phyloP scores from a whole-genome alignment of 495 filamentous ascomycete species.

The Cercophora sp. region DNA sequence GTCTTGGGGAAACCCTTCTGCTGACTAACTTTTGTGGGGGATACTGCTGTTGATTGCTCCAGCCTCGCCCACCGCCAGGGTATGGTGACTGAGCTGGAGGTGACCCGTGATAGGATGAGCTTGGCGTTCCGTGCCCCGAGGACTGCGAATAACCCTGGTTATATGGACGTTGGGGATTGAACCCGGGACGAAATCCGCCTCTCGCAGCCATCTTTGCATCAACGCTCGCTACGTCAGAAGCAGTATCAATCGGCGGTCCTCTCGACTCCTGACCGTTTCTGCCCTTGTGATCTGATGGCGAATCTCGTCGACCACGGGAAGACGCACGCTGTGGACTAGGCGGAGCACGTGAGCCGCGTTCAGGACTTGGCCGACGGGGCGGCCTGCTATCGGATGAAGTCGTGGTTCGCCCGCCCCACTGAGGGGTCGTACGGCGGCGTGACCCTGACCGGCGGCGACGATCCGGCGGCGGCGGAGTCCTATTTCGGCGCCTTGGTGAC shows the following conservation, averaged over 20 bases:
- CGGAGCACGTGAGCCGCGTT: conserved; percentile 20
- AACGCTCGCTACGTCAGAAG: conserved; percentile 45
- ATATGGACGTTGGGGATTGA: conserved; percentile 32
- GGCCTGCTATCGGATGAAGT: conserved; percentile 34
- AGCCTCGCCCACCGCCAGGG: conserved; percentile 55
- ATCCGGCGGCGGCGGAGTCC: conserved; percentile 29
- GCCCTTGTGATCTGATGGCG: conserved; percentile 32
- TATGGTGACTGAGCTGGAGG: conserved; percentile 66
- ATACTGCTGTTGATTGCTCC: conserved; percentile 52
- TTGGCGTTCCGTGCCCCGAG: conserved; percentile 55
- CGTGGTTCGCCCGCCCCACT: conserved; percentile 29
- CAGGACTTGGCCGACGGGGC: conserved; percentile 28
- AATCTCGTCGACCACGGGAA: conserved; percentile 33
- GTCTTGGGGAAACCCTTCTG: not conserved
- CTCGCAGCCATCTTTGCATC: conserved; percentile 44
- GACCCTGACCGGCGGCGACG: conserved; percentile 37
- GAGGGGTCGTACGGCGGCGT: conserved; percentile 23
- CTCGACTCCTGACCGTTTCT: conserved; percentile 33
- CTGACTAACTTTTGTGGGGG: conserved; percentile 60
- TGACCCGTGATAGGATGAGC: conserved; percentile 61
- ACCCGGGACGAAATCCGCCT: conserved; percentile 37
- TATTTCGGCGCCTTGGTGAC: conserved; percentile 28
- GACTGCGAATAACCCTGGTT: conserved; percentile 52
- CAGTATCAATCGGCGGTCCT: conserved; percentile 27
- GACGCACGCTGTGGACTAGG: conserved; percentile 27